Conservation (phyloP, 2,329 filamentous ascomycete genomes). For the Cucurbitaria berberidis region DNA sequence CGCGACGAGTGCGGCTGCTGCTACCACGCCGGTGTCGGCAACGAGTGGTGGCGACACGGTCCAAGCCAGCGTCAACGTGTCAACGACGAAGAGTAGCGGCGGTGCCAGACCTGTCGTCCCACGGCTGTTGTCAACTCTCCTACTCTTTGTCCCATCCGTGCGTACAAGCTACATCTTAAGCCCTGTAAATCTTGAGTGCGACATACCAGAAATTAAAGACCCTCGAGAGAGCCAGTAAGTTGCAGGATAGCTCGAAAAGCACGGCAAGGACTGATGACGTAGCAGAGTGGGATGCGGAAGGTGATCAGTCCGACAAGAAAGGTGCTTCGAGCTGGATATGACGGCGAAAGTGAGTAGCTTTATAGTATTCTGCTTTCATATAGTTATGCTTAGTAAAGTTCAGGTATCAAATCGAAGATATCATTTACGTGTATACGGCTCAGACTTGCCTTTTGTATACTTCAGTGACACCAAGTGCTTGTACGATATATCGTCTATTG, state of each 20-base stretch:
- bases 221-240: not conserved
- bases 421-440: constrained; percentile 16
- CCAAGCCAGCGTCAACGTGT: not conserved
- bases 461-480: constrained; percentile 33
- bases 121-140: not conserved
- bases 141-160: not conserved
- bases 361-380: not conserved
- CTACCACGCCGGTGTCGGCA: not conserved
- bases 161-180: not conserved
- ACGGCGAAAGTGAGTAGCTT: not conserved
- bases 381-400: not conserved
- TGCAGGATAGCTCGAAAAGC: not conserved
- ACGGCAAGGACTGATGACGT: too few relatives aligned
- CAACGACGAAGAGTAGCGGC: not conserved
- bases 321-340: not conserved
- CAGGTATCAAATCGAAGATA: not conserved
- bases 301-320: not conserved
- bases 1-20: not conserved
- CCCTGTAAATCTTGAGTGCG: not conserved
- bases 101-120: not conserved
- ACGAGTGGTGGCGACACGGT: not conserved
- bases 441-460: constrained; percentile 44
- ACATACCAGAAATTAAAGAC: not conserved
- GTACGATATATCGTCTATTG: constrained; percentile 4
- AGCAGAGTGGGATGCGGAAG: too few relatives aligned